A percentile compares a stretch with the other conserved stretches of the same genome.
Evolutionary conservation across 441 rosid species (phyloP).

Genomic region (Melastoma candidum): DNA sequence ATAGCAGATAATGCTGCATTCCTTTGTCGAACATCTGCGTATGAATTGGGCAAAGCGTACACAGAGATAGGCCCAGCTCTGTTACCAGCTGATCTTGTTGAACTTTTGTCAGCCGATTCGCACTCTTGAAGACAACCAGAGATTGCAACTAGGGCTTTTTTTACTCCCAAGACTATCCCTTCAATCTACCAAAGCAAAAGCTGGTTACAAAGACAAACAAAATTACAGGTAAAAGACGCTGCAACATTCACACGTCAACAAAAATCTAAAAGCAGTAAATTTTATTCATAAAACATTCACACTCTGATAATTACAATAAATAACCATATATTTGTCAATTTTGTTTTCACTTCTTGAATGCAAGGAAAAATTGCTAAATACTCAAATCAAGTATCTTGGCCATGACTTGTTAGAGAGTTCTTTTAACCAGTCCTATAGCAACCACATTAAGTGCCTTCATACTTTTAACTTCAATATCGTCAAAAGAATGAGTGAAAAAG

Average conservation of each 20-base stretch:
- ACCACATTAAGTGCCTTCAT: too few species aligned
- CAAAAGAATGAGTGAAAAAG: too few species aligned
- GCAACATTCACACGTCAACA: background rate
- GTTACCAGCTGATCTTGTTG: constrained; percentile 30
- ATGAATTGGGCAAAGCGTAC: constrained; percentile 30
- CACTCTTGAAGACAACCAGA: constrained; percentile 79
- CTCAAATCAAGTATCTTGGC: too few species aligned
- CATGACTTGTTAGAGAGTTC: too few species aligned
- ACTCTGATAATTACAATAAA: too few species aligned
- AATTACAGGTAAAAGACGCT: background rate
- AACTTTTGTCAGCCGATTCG: constrained; percentile 28
- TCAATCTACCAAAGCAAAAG: constrained; percentile 51
- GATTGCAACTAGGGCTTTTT: constrained; percentile 67
- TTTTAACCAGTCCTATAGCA: too few species aligned
- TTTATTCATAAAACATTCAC: too few species aligned
- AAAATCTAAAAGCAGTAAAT: background rate
- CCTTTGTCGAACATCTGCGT: constrained; percentile 33
- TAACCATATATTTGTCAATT: too few species aligned
- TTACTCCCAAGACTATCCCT: constrained; percentile 59
- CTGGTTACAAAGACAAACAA: constrained; percentile 2
- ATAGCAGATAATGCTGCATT: constrained; percentile 24
- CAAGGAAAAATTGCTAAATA: too few species aligned
- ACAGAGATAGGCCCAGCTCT: constrained; percentile 32
- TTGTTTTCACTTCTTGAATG: too few species aligned
- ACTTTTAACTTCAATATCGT: too few species aligned